phyloP scores from a whole-genome alignment of 2,329 filamentous ascomycete species.

The Sporothrix protearum region DNA sequence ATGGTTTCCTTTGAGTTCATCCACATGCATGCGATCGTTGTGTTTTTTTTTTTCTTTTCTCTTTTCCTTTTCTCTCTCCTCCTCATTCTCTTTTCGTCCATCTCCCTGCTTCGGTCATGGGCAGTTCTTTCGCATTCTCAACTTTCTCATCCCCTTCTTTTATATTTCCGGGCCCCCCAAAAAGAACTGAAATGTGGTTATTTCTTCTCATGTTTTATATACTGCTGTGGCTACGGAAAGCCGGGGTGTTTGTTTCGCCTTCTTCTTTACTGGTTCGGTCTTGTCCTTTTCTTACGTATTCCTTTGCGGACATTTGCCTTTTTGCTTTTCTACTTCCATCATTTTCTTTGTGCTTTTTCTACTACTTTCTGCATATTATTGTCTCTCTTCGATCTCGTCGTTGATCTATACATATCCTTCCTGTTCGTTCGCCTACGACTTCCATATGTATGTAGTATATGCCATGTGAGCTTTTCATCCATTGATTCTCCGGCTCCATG shows the following conservation, averaged over 20 bases:
- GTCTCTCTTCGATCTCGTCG: neutral
- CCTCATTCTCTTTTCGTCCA: neutral
- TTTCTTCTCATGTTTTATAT: slow-evolving; percentile 18
- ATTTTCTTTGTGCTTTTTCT: neutral
- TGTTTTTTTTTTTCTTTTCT: neutral
- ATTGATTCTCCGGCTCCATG: too few relatives aligned
- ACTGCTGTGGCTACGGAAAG: slow-evolving; percentile 6
- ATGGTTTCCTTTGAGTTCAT: neutral
- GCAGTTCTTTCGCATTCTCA: neutral
- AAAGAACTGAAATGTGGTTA: slow-evolving; percentile 15
- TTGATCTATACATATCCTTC: neutral
- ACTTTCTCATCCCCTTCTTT: neutral
- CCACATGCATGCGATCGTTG: slow-evolving; percentile 3
- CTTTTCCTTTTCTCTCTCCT: neutral
- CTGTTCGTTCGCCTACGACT: too few relatives aligned
- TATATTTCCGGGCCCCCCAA: neutral
- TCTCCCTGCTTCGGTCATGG: slow-evolving; percentile 2
- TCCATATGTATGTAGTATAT: neutral
- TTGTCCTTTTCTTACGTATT: neutral
- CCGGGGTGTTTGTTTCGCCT: slow-evolving; percentile 2
- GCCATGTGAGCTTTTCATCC: neutral
- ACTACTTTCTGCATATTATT: slow-evolving; percentile 1
- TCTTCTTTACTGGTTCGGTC: neutral
- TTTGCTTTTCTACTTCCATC: neutral
- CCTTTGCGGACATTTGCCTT: neutral